Conservation (phyloP, 1,284 basidiomycete species). For the Trametes sp. region DNA sequence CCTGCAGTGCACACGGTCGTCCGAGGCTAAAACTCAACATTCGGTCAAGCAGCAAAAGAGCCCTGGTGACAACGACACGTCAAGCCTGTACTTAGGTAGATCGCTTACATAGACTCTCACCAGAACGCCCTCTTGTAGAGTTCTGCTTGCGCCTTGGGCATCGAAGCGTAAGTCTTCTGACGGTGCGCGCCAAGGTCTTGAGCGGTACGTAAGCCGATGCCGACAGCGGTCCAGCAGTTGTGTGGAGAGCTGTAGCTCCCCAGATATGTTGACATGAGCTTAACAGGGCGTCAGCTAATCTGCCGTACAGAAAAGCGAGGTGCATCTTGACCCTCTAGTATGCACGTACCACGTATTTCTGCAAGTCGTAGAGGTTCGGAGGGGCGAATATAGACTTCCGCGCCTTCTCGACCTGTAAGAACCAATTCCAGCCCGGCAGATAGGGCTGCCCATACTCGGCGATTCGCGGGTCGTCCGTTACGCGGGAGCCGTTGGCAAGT, state of each 20-base stretch:
- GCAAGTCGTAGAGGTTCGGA: slow-evolving; percentile 72
- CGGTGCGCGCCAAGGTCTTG: slow-evolving; percentile 53
- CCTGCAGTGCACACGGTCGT: slow-evolving; percentile 82
- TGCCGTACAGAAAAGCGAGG: not conserved
- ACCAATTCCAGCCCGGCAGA: slow-evolving; percentile 79
- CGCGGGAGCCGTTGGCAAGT: slow-evolving; percentile 77
- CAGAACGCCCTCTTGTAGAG: slow-evolving; percentile 77
- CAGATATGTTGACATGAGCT: slow-evolving; percentile 46
- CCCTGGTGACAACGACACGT: slow-evolving; percentile 56
- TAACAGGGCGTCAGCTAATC: not conserved
- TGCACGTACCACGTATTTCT: slow-evolving; percentile 51
- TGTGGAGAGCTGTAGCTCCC: slow-evolving; percentile 57
- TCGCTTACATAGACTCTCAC: no score
- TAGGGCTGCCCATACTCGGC: slow-evolving; percentile 51
- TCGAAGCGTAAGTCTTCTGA: slow-evolving; percentile 42
- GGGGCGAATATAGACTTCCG: slow-evolving; percentile 63
- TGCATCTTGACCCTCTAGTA: no score
- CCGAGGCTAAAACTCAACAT: slow-evolving; percentile 75
- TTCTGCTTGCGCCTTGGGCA: slow-evolving; percentile 50
- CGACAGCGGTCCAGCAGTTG: slow-evolving; percentile 57
- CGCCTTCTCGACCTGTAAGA: slow-evolving; percentile 63
- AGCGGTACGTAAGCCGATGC: slow-evolving; percentile 58
- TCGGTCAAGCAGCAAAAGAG: slow-evolving; percentile 68
- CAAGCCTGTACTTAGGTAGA: no score
- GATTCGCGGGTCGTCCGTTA: slow-evolving; percentile 70